phyloP scores from a whole-genome alignment of 2,329 filamentous ascomycete species.

The Apiospora aurea region DNA sequence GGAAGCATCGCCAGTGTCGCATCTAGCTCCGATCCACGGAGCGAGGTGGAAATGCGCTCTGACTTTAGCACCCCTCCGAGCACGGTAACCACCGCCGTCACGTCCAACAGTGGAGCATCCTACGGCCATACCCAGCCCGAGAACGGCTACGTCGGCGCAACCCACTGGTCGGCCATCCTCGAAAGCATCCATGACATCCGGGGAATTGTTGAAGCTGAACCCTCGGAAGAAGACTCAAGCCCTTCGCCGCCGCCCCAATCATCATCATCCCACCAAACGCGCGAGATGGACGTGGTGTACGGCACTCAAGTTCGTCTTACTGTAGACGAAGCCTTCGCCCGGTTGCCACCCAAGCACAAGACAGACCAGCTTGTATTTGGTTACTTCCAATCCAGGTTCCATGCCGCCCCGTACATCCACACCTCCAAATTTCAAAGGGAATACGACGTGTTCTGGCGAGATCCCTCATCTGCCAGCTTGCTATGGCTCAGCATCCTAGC shows the following conservation, averaged over 20 bases:
- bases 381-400: slow-evolving; percentile 44
- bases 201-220: slow-evolving; percentile 41
- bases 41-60: slow-evolving; percentile 38
- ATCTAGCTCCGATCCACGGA: slow-evolving; percentile 40
- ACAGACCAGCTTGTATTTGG: slow-evolving; percentile 44
- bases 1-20: slow-evolving; percentile 15
- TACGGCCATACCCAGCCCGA: slow-evolving; percentile 34
- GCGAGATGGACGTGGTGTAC: slow-evolving; percentile 41
- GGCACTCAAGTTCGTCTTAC: slow-evolving; percentile 39
- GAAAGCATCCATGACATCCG: slow-evolving; percentile 46
- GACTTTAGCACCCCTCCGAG: slow-evolving; percentile 41
- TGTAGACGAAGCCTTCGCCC: slow-evolving; percentile 42
- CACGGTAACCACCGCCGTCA: slow-evolving; percentile 22
- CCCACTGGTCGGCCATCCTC: slow-evolving; percentile 46
- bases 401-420: slow-evolving; percentile 45
- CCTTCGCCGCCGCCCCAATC: slow-evolving; percentile 38
- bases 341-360: slow-evolving; percentile 40
- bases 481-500: slow-evolving; percentile 60
- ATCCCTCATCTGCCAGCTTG: slow-evolving; percentile 47
- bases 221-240: slow-evolving; percentile 34
- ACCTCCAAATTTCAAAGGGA: slow-evolving; percentile 54
- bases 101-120: slow-evolving; percentile 27
- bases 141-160: slow-evolving; percentile 43
- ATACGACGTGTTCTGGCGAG: slow-evolving; percentile 56
- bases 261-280: slow-evolving; percentile 27